Evolutionary conservation across 805 yeast genomes (phyloP).

Genomic region (Candida dendrica): DNA sequence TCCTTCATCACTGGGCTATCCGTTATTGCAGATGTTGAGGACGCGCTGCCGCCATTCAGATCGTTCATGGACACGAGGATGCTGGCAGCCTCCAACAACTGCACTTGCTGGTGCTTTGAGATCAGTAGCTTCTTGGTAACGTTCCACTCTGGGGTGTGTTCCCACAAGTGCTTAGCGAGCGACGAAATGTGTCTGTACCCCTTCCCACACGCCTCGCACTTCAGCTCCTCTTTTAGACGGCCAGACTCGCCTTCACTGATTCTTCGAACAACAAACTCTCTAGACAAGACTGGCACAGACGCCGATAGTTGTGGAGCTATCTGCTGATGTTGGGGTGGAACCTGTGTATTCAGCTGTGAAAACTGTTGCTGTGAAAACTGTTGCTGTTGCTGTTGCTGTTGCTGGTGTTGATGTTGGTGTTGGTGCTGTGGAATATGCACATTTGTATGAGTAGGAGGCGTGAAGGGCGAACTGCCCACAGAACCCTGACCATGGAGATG

Average conservation of each 20-base stretch:
- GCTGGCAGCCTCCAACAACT: conserved; percentile 69
- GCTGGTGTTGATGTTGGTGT: conserved; percentile 3
- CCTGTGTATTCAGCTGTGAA: conserved; percentile 5
- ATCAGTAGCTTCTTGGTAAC: conserved; percentile 74
- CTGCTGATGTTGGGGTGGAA: conserved; percentile 2
- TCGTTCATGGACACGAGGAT: conserved; percentile 73
- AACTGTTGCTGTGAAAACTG: conserved; percentile 5
- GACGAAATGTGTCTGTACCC: conserved; percentile 85
- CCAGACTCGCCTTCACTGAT: conserved; percentile 86
- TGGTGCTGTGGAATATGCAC: conserved; percentile 12
- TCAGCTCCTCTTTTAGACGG: conserved; percentile 72
- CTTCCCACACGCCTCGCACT: conserved; percentile 88
- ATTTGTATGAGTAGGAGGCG: conserved; percentile 15
- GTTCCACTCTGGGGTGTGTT: conserved; percentile 92
- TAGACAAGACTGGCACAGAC: conserved; percentile 36
- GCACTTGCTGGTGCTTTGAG: conserved; percentile 86
- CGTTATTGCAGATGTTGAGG: conserved; percentile 4
- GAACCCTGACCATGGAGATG: neutral
- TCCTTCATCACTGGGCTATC: neutral
- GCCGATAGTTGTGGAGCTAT: conserved; percentile 14
- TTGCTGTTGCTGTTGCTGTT: conserved; percentile 4
- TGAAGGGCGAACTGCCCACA: conserved; percentile 9
- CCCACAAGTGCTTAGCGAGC: conserved; percentile 88
- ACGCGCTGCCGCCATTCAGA: neutral
- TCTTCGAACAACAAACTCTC: conserved; percentile 75